Conservation (phyloP, 495 filamentous ascomycete species). For the Clavariopsis aquatica region DNA sequence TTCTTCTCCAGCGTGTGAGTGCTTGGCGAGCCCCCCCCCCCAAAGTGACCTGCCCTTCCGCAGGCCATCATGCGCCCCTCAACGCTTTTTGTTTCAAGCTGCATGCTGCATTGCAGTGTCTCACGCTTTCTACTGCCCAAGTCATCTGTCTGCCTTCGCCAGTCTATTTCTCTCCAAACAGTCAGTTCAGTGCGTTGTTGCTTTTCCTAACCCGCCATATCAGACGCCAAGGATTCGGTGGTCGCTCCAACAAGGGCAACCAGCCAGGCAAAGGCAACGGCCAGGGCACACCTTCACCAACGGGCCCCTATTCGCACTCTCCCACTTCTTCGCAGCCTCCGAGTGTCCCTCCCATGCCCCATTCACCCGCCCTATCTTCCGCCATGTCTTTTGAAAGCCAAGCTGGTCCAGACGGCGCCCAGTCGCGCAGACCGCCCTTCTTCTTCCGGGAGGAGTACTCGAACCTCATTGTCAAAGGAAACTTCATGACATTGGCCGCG, state of each 20-base stretch:
- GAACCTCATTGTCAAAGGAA: conserved; percentile 87
- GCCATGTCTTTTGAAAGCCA: conserved; percentile 39
- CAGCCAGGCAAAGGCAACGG: conserved; percentile 41
- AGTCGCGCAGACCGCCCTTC: conserved; percentile 56
- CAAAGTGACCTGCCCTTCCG: conserved; percentile 6
- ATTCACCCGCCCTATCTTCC: conserved; percentile 40
- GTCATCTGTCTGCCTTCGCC: conserved; percentile 5
- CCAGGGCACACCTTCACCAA: conserved; percentile 41
- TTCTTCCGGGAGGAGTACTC: conserved; percentile 80
- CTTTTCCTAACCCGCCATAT: conserved; percentile 27
- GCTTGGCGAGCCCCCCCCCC: conserved; percentile 29
- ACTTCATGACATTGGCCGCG: conserved; percentile 91
- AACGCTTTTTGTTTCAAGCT: conserved; percentile 32
- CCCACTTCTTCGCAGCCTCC: conserved; percentile 30
- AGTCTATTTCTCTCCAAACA: not conserved
- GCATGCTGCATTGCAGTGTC: conserved; percentile 26
- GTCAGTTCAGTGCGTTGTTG: not conserved
- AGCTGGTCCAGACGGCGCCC: conserved; percentile 2
- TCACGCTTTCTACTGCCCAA: conserved; percentile 7
- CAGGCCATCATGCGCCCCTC: conserved; percentile 22
- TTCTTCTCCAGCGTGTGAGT: conserved; percentile 44
- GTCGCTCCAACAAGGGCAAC: conserved; percentile 40
- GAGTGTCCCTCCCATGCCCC: conserved; percentile 38
- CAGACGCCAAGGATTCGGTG: conserved; percentile 40
- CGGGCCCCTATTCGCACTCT: conserved; percentile 27